Conservation (phyloP, 2,329 filamentous ascomycete genomes). For the Lasiodiplodia theobromae region DNA sequence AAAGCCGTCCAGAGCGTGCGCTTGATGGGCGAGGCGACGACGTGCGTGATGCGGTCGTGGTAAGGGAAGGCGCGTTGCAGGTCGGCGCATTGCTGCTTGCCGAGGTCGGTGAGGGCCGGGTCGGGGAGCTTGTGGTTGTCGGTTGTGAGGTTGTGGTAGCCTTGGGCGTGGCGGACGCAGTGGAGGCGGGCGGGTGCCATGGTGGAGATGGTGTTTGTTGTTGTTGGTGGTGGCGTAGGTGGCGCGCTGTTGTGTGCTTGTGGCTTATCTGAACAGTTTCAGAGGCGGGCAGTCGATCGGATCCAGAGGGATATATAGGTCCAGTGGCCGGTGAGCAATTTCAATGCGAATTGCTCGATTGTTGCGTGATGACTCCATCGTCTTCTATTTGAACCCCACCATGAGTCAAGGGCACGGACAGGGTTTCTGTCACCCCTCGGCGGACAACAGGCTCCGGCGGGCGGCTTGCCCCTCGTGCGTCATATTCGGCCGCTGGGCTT, state of each 20-base stretch:
- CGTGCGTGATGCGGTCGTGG: constrained; percentile 64
- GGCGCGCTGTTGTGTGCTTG: too few species aligned
- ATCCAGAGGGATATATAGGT: neutral
- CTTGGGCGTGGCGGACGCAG: constrained; percentile 75
- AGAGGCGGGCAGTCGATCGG: neutral
- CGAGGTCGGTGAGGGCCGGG: constrained; percentile 74
- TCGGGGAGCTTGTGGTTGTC: constrained; percentile 60
- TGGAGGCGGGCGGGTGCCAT: constrained; percentile 60
- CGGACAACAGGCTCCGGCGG: neutral
- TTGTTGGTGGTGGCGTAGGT: neutral
- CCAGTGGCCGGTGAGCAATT: neutral
- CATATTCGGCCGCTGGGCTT: neutral
- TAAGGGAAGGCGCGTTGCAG: constrained; percentile 68
- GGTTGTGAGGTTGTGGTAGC: constrained; percentile 83
- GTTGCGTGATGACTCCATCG: constrained; percentile 18
- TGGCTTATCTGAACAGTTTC: neutral
- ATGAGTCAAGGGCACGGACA: constrained; percentile 10
- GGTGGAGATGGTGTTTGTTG: neutral
- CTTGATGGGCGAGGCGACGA: constrained; percentile 80
- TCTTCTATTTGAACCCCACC: constrained; percentile 4
- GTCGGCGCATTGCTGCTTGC: constrained; percentile 68
- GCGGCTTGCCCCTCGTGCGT: constrained; percentile 11
- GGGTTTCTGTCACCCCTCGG: neutral
- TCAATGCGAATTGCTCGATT: constrained; percentile 2
- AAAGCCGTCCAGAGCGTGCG: constrained; percentile 80